phyloP scores from a whole-genome alignment of 108 stramenopile species.

The Cyclotella atomus region DNA sequence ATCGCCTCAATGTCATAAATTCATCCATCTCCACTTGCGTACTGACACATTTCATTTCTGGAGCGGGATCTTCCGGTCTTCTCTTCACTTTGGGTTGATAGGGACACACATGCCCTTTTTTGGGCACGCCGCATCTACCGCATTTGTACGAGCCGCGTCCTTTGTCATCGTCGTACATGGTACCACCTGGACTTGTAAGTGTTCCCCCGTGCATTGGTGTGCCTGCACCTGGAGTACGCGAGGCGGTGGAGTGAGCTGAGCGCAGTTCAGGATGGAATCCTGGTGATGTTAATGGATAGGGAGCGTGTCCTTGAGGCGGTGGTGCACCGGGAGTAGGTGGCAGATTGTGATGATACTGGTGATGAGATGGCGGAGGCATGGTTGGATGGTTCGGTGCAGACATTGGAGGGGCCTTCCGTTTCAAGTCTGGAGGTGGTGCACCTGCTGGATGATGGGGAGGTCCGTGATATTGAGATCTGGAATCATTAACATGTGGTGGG shows the following conservation, averaged over 20 bases:
- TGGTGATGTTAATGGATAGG: constrained; percentile 14
- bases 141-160: constrained; percentile 86
- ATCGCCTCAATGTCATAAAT: constrained; percentile 86
- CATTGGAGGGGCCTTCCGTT: constrained; percentile 31
- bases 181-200: constrained; percentile 30
- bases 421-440: constrained; percentile 14
- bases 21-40: constrained; percentile 93
- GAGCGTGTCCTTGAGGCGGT: constrained; percentile 4
- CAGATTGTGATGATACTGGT: constrained; percentile 6
- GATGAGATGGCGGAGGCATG: constrained; percentile 26
- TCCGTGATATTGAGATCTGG: constrained; percentile 5
- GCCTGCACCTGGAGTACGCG: constrained; percentile 14
- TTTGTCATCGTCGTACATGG: constrained; percentile 69
- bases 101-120: constrained; percentile 93
- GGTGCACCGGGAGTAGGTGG: constrained; percentile 24
- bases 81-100: constrained; percentile 90
- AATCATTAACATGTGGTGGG: constrained; percentile 3
- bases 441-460: neutral
- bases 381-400: constrained; percentile 20
- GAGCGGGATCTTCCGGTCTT: constrained; percentile 77
- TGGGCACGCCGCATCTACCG: constrained; percentile 90
- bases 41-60: constrained; percentile 84
- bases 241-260: constrained; percentile 23
- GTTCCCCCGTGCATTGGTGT: constrained; percentile 3
- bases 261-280: constrained; percentile 38